Evolutionary conservation across 2,329 filamentous ascomycete species (phyloP), one percentile per base, ranked within the genome.

Genomic region (Endocalyx cinctus): DNA sequence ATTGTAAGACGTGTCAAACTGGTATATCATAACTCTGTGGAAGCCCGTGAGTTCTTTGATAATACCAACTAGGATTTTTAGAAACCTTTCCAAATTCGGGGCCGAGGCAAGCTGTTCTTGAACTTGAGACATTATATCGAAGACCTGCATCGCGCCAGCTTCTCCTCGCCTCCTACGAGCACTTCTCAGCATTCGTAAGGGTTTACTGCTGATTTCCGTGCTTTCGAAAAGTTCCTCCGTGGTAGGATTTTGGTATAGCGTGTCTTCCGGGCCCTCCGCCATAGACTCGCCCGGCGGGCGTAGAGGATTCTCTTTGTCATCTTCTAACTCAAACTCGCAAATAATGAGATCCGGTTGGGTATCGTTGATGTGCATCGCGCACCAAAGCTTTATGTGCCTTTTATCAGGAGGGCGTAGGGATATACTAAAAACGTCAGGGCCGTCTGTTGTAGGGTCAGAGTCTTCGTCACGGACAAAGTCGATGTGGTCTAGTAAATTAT

Each of bases 11-110:
- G 79, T 69, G 55, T 95, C 88, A 43, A 95, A 95, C 56, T 94
- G 87, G 51, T 94, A 95, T 2, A 95, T 74, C 85, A 95, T 89
- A 29, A 94, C 86, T 10, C 88, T 83, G 52, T 94, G 88, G 44
- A 95, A 95, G 0, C 88, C 87, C 0, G 87, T 94, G 30, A 95
- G 57, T 51, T 95, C 88, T 52, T 94, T 94, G 20, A 94, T 77
- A 6, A 95, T 83, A 1, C 87, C 87, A 0, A 90, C 84, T 4
- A 92, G 61, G 5, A 89, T 80, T 48, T 92, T 90, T 23, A 94
- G 64, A 38, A 95, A 87, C 1, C 59, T 69, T 1, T 87, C 79
- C 1, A 94, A 64, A 39, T 73, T 81, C 1, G 78, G 69, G 2
- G 87, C 85, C 17, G 78, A 74, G 5, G 84, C 76, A 10, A 95